Conservation (phyloP, 139 green algal species). For the Chlorella sp. region DNA sequence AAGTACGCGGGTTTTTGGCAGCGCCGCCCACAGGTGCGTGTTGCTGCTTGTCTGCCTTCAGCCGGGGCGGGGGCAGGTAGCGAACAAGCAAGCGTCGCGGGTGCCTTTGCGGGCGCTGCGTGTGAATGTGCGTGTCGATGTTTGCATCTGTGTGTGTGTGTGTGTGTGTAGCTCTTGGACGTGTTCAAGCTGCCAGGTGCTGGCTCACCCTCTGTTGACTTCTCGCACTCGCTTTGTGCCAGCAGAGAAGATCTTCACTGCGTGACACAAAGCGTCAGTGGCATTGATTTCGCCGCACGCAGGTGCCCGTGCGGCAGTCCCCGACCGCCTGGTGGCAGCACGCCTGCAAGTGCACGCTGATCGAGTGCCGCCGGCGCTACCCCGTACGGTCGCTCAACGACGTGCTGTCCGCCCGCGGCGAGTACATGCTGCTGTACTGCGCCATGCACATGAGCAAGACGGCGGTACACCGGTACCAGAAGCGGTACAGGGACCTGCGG, state of each 20-base stretch:
- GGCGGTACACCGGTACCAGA: not conserved
- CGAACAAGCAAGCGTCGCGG: no score
- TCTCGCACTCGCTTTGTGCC: no score
- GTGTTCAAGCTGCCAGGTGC: no score
- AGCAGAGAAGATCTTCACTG: no score
- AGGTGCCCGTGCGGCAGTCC: not conserved
- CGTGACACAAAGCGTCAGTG: no score
- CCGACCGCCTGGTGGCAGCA: conserved; percentile 41
- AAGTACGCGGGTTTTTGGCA: conserved; percentile 25
- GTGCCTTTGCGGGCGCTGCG: no score
- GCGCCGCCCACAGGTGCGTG: no score
- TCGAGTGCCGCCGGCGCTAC: conserved; percentile 33
- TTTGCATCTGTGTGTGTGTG: not conserved
- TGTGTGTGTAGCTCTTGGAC: not conserved
- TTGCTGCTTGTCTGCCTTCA: no score
- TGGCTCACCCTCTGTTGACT: no score
- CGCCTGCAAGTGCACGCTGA: conserved; percentile 23
- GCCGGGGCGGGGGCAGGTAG: no score
- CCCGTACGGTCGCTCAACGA: conserved; percentile 19
- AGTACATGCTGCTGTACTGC: not conserved
- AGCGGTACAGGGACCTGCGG: not conserved
- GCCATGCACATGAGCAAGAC: not conserved
- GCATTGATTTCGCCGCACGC: no score
- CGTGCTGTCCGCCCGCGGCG: not conserved
- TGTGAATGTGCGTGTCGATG: not conserved